These are phyloP conservation scores for Pseudomonodictys pantanalensis DNA, from an alignment of 495 filamentous ascomycete species.

Conservation along the genomic window DNA sequence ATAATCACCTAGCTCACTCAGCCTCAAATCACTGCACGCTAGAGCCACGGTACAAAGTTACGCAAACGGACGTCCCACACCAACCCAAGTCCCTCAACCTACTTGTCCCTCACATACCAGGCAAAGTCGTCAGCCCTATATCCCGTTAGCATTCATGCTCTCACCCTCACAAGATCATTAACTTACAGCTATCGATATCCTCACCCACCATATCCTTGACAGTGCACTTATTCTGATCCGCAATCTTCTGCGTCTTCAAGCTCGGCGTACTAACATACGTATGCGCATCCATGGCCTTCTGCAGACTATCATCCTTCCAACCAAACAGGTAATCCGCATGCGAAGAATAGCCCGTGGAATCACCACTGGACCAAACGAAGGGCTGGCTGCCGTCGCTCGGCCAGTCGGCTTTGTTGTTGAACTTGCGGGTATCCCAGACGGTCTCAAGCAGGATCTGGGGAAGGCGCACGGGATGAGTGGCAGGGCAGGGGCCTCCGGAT, in stretches of 20 bases:
- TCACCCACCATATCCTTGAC: background rate
- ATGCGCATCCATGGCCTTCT: background rate
- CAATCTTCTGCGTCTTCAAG: background rate
- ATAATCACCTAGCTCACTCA: no score
- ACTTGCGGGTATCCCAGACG: background rate
- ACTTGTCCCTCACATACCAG: no score
- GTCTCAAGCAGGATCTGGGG: constrained; percentile 7
- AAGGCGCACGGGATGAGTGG: constrained; percentile 4
- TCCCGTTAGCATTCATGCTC: no score
- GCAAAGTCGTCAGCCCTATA: no score
- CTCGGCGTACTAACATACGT: constrained; percentile 20
- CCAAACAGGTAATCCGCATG: background rate
- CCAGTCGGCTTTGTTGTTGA: constrained; percentile 3
- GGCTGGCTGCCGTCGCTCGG: background rate
- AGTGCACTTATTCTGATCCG: background rate
- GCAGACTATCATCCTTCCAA: background rate
- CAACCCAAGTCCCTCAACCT: no score
- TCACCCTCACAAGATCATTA: no score
- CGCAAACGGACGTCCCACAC: no score
- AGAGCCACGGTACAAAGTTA: no score
- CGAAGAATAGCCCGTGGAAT: background rate
- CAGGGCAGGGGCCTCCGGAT: constrained; percentile 1
- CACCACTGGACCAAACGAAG: background rate
- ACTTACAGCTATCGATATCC: constrained; percentile 7
- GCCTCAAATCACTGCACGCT: no score